Conservation (phyloP, 2,329 filamentous ascomycete species). For the Juglanconis sp. region DNA sequence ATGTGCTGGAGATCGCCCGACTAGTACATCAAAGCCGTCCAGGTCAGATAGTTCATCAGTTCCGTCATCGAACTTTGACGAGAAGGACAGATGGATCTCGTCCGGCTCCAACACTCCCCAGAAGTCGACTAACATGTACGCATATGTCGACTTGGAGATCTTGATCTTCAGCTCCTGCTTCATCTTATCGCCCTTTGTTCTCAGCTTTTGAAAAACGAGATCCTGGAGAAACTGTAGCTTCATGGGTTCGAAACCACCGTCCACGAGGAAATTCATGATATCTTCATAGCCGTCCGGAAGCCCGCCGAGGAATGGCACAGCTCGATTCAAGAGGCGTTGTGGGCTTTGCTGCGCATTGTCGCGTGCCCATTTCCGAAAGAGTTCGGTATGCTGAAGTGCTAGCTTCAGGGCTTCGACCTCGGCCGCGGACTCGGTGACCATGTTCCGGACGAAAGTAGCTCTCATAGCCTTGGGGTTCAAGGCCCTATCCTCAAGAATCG, state of each 20-base stretch:
- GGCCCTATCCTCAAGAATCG: constrained; percentile 62
- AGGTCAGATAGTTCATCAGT: constrained; percentile 53
- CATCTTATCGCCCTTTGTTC: constrained; percentile 50
- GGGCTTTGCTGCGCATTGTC: constrained; percentile 33
- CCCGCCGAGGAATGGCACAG: constrained; percentile 45
- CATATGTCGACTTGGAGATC: constrained; percentile 58
- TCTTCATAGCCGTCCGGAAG: constrained; percentile 51
- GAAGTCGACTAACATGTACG: constrained; percentile 69
- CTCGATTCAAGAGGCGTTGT: constrained; percentile 36
- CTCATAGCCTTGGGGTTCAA: constrained; percentile 42
- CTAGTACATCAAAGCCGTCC: constrained; percentile 58
- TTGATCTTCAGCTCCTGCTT: constrained; percentile 57
- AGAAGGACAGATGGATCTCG: constrained; percentile 68
- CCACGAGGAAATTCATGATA: constrained; percentile 49
- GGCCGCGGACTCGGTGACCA: constrained; percentile 46
- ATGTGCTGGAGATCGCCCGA: constrained; percentile 69
- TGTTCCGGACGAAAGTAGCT: constrained; percentile 43
- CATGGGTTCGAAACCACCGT: constrained; percentile 56
- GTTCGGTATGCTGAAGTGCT: constrained; percentile 46
- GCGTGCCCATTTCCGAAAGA: constrained; percentile 53
- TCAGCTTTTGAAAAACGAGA: constrained; percentile 44
- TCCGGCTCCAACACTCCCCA: constrained; percentile 55
- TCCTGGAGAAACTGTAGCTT: constrained; percentile 47
- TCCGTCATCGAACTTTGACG: constrained; percentile 56
- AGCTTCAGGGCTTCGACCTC: constrained; percentile 51